These are phyloP conservation scores for Rosa rugosa DNA, from an alignment of 306 rosid genomes.

Conservation along the genomic window DNA sequence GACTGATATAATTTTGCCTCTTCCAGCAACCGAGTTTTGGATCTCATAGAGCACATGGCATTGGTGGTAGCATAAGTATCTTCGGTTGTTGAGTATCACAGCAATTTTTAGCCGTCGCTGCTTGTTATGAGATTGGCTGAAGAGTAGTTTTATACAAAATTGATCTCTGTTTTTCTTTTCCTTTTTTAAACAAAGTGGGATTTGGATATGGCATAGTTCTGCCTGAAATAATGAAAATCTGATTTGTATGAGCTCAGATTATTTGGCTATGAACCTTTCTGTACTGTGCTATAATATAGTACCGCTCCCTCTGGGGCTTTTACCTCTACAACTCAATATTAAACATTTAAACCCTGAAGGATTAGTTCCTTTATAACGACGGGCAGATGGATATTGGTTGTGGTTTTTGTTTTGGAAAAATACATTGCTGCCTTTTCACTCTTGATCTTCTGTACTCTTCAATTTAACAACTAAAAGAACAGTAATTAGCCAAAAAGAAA, in stretches of 20 bases:
- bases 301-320: not conserved
- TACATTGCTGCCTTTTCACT: not conserved
- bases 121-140: constrained; percentile 12
- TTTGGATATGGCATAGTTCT: not conserved
- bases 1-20: not conserved
- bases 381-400: too few relatives aligned
- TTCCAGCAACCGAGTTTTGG: constrained; percentile 91
- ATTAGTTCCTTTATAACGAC: not conserved
- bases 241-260: constrained; percentile 9
- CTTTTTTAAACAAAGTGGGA: not conserved
- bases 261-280: not conserved
- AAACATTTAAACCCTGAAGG: not conserved
- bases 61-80: constrained; percentile 57
- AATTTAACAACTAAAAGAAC: not conserved
- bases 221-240: constrained; percentile 18
- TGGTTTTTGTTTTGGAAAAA: too few relatives aligned
- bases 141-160: constrained; percentile 23
- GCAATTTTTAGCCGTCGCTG: constrained; percentile 20
- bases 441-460: not conserved
- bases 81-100: not conserved
- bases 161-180: constrained; percentile 2
- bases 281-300: not conserved
- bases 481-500: not conserved
- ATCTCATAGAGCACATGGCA: constrained; percentile 95
- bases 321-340: not conserved